phyloP scores from a whole-genome alignment of 306 rosid genomes.

The Vigna angularis region DNA sequence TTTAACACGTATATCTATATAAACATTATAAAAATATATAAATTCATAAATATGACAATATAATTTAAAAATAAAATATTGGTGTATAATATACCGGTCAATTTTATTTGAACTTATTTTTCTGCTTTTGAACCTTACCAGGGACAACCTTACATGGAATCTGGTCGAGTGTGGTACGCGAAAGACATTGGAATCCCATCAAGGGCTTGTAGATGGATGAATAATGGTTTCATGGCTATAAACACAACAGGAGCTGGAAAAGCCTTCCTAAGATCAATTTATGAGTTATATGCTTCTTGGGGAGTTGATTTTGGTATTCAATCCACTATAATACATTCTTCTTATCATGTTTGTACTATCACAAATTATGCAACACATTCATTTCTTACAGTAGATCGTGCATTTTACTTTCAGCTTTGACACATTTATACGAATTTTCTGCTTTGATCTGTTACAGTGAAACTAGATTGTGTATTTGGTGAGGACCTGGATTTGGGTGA shows the following conservation, averaged over 20 bases:
- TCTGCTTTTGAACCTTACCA: slow-evolving; percentile 13
- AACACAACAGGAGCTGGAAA: slow-evolving; percentile 71
- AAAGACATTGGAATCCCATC: slow-evolving; percentile 66
- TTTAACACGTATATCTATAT: too few relatives aligned
- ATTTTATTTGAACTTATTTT: background rate
- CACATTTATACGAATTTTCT: slow-evolving; percentile 32
- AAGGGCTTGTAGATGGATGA: slow-evolving; percentile 78
- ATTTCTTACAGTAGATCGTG: slow-evolving; percentile 11
- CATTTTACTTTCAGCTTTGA: slow-evolving; percentile 22
- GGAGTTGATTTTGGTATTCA: slow-evolving; percentile 83
- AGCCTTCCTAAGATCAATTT: slow-evolving; percentile 77
- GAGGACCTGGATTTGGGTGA: slow-evolving; percentile 66
- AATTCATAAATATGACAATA: too few relatives aligned
- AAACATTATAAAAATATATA: too few relatives aligned
- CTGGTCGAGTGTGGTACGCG: slow-evolving; percentile 67
- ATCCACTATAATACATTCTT: background rate
- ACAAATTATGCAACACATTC: background rate
- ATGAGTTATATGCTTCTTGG: slow-evolving; percentile 73
- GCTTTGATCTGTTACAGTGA: slow-evolving; percentile 53
- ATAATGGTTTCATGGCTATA: slow-evolving; percentile 74
- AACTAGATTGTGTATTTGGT: slow-evolving; percentile 84
- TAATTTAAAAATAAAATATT: too few relatives aligned
- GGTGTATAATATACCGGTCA: too few relatives aligned
- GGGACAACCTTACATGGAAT: slow-evolving; percentile 65
- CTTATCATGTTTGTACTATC: background rate